Conservation (phyloP, 2,329 filamentous ascomycete genomes). For the Colletotrichum spaethianum region DNA sequence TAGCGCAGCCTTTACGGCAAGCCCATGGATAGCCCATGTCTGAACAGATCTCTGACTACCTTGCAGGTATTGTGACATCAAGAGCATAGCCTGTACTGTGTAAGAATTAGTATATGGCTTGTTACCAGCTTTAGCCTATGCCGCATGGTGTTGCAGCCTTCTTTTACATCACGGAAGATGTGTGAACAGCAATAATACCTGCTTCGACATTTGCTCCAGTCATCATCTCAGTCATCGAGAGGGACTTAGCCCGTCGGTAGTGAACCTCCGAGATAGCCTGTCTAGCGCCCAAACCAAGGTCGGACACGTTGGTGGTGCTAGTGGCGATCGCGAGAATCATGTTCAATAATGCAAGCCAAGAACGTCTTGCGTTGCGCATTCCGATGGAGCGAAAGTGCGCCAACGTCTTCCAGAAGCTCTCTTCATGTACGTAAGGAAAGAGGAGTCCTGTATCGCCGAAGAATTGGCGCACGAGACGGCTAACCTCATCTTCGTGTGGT, state of each 20-base stretch:
- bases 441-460: constrained; percentile 48
- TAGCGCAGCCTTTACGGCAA: constrained; percentile 65
- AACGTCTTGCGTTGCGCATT: constrained; percentile 55
- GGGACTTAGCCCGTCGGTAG: constrained; percentile 58
- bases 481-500: constrained; percentile 43
- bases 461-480: constrained; percentile 44
- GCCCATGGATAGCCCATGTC: constrained; percentile 68
- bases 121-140: not conserved
- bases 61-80: constrained; percentile 67
- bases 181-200: constrained; percentile 47
- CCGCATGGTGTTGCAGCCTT: not conserved
- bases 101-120: not conserved
- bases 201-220: constrained; percentile 60
- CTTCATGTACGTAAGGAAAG: constrained; percentile 49
- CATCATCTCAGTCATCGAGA: constrained; percentile 59
- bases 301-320: constrained; percentile 50
- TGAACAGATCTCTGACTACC: constrained; percentile 67
- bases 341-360: constrained; percentile 66
- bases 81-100: constrained; percentile 62
- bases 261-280: constrained; percentile 59
- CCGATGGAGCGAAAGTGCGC: constrained; percentile 36
- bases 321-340: constrained; percentile 64
- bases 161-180: too few species aligned
- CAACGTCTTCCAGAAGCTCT: constrained; percentile 46
- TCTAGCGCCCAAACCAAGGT: constrained; percentile 51